Percentiles rank a stretch among this genome's conserved stretches.
These are phyloP conservation scores for Phytophthora ramorum DNA, from an alignment of 352 stramenopile genomes.

Conservation along the genomic window DNA sequence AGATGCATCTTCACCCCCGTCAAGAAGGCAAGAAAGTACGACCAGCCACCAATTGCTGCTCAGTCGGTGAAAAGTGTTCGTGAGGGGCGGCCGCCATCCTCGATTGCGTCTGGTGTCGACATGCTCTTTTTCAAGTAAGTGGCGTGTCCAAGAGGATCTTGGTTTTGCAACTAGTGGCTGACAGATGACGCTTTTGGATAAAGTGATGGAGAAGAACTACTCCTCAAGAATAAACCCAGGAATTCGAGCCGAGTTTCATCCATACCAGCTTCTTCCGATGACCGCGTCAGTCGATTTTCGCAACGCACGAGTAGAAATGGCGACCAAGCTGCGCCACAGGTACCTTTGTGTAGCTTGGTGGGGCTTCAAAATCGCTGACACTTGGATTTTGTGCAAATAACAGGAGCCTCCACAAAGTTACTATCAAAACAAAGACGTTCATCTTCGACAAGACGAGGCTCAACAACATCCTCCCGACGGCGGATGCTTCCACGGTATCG, in stretches of 20 bases:
- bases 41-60: slow-evolving; percentile 3
- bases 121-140: slow-evolving; percentile 56
- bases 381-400: slow-evolving; percentile 1
- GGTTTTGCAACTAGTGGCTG: neutral
- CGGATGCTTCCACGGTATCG: neutral
- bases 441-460: slow-evolving; percentile 2
- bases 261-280: slow-evolving; percentile 1
- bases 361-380: neutral
- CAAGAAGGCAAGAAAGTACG: slow-evolving; percentile 49
- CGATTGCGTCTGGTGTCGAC: slow-evolving; percentile 35
- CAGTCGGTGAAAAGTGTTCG: neutral
- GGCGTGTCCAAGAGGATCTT: neutral
- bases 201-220: slow-evolving; percentile 46
- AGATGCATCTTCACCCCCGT: slow-evolving; percentile 67
- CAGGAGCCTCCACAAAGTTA: neutral
- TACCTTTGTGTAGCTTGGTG: neutral
- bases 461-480: slow-evolving; percentile 6
- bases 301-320: slow-evolving; percentile 2
- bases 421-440: slow-evolving; percentile 6
- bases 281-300: neutral
- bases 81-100: slow-evolving; percentile 24
- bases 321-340: slow-evolving; percentile 13
- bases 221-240: slow-evolving; percentile 20
- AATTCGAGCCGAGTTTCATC: neutral
- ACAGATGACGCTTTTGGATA: neutral